Base-by-base conservation (phyloP, 306 rosid species). In the Citrullus mucosospermus region DNA sequence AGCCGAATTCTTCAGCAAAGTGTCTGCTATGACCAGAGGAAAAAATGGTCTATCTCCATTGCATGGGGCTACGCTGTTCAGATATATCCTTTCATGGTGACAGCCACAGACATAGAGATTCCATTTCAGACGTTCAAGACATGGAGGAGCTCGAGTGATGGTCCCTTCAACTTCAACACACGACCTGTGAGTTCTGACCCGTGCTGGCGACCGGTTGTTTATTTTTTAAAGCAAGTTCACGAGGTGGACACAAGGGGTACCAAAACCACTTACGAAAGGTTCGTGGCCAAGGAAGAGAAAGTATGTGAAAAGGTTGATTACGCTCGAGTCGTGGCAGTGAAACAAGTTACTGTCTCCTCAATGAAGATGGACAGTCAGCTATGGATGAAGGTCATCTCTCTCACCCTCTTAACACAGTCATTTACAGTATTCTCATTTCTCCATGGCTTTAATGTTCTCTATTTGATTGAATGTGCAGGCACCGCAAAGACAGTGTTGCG, bases 11-110 rank as follows among this genome's bases (percentile, higher is more conserved):
- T 92, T 39, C 99, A 92, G 82, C 98, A 92, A 65, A 85, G 87
- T 25, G 34, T 92, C 39, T 96, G 96, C 86, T 91, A 88, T 67
- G 91, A 92, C 71, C 85, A 34, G 12, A 78, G 36, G 72, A 89
- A 81, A 4, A 62, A 77, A 78, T 90, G 98, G 99, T 88, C 99
- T 1, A 46, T 96, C 58, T 92, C 98, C 36, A 78, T 92, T 41
- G 81, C 99, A 2, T 92, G 99, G 99, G 99, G 99, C 38, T 92
- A 92, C 86, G 82, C 96, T 6, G 53, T 96, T 65, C 99, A 91
- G 89, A 76, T 96, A 56, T 88, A 88, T 78, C 78, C 86, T 25
- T 80, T 81, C n/a, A 17, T 91, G 87, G 78, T 88, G 79, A 51
- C 87, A 1, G 82, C 96, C 62, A 77, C 76, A 22, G 90, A 87